A percentile compares a stretch with the other conserved stretches of the same genome.
These are phyloP conservation scores for Boletus pseudo-olivaceus DNA, from an alignment of 768 basidiomycete genomes.

Conservation along the genomic window DNA sequence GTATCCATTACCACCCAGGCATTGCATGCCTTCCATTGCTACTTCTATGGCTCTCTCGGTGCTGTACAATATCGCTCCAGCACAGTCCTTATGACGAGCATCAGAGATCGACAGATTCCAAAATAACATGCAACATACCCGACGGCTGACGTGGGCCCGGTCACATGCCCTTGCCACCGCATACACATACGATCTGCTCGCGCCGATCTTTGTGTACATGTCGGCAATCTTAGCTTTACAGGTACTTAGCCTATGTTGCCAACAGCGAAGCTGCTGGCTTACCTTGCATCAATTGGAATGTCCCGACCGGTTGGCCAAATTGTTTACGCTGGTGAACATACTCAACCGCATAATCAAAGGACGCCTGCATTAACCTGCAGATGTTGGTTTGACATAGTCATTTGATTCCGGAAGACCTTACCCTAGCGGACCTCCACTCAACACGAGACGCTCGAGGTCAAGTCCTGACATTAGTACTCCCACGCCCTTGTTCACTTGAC, in stretches of 20 bases:
- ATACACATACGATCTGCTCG: conserved; percentile 88
- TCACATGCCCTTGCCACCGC: conserved; percentile 91
- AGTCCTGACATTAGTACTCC: conserved; percentile 92
- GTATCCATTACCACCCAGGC: conserved; percentile 92
- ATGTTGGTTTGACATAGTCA: conserved; percentile 5
- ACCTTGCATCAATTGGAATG: conserved; percentile 97
- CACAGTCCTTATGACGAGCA: conserved; percentile 70
- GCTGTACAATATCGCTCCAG: conserved; percentile 90
- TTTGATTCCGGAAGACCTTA: conserved; percentile 27
- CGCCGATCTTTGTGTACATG: conserved; percentile 92
- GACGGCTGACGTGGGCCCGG: conserved; percentile 68
- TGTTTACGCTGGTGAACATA: conserved; percentile 94
- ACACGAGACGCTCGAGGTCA: conserved; percentile 86
- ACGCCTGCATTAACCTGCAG: conserved; percentile 82
- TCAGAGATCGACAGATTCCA: conserved; percentile 1
- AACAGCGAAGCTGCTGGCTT: conserved; percentile 8
- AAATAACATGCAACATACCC: conserved; percentile 44
- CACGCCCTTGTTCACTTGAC: conserved; percentile 73
- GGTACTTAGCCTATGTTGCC: background rate
- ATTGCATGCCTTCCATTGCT: conserved; percentile 88
- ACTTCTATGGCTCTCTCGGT: conserved; percentile 92
- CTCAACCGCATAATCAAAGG: conserved; percentile 82
- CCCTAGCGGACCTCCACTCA: conserved; percentile 92
- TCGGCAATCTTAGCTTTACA: conserved; percentile 73
- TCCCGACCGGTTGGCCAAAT: conserved; percentile 82